These are phyloP conservation scores for Wickerhamomyces hampshirensis DNA, from an alignment of 805 yeast genomes.

Conservation along the genomic window DNA sequence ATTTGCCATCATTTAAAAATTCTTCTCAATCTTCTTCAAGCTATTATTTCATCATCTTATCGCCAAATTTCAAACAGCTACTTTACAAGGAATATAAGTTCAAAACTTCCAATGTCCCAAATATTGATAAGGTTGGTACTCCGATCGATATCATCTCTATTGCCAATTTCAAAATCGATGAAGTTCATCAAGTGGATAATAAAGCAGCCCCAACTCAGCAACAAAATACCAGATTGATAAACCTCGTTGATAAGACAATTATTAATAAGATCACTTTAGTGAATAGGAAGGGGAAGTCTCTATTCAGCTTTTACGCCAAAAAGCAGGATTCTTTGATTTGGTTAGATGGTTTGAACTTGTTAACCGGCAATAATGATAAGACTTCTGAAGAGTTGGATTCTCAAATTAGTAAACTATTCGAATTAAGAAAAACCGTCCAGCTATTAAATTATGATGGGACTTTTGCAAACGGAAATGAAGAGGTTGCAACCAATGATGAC, in stretches of 20 bases:
- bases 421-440: conserved; percentile 46
- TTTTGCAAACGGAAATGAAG: conserved; percentile 2
- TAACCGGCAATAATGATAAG: conserved; percentile 32
- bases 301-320: conserved; percentile 65
- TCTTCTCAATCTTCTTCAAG: conserved; percentile 15
- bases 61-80: conserved; percentile 60
- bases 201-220: conserved; percentile 38
- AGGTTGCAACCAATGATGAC: conserved; percentile 2
- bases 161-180: conserved; percentile 43
- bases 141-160: conserved; percentile 51
- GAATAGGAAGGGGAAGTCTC: conserved; percentile 35
- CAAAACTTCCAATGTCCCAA: conserved; percentile 45
- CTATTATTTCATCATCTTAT: conserved; percentile 53
- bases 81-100: conserved; percentile 55
- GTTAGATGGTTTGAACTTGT: conserved; percentile 70
- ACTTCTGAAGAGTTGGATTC: conserved; percentile 39
- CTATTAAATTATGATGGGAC: conserved; percentile 26
- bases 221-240: conserved; percentile 38
- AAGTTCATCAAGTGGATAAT: conserved; percentile 31
- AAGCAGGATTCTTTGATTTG: conserved; percentile 64
- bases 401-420: conserved; percentile 40
- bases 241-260: conserved; percentile 51
- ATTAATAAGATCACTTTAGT: conserved; percentile 52
- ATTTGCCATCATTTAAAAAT: conserved; percentile 38
- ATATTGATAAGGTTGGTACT: conserved; percentile 52